Base-by-base conservation (phyloP, 2,329 filamentous ascomycete species). In the Myriosclerotinia scirpicola region DNA sequence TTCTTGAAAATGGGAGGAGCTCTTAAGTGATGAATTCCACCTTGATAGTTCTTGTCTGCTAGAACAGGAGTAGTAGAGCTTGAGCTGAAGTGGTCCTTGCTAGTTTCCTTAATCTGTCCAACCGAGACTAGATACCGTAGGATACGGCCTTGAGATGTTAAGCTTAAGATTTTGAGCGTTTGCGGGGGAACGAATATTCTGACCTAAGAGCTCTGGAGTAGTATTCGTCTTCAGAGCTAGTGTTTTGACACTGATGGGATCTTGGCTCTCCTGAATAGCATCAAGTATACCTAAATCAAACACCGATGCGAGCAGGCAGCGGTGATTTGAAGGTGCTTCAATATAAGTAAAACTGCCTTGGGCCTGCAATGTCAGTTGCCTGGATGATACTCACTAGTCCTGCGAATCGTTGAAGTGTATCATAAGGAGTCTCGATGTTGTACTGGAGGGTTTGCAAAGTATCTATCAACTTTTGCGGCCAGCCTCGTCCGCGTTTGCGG, bases 121-220 rank as follows among this genome's bases (percentile, higher is more conserved):
- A 75, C 75, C 1, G 78, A 71, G 17, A 74, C 74, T 42, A 77
- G 71, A 54, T 74, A 75, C 44, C 77, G 74, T 8, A 79, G 67
- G 15, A 79, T 67, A 50, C 77, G 76, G 26, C 26, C 26, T 26
- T 26, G 26, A 26, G 26, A 26, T 26, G 26, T 26, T 26, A 26
- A 26, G 26, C 26, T 26, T 26, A 26, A 26, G 26, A 26, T 26
- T 26, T 26, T 26, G 26, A 26, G 26, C 26, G 26, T 26, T 26
- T 26, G 26, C 26, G 26, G 26, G 26, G 26, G 26, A 26, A 26
- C 26, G 26, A 26, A 26, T 26, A 26, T 26, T 26, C 26, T 26
- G 2, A 36, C 72, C 59, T 59, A 73, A 62, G 20, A 79, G 71
- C 34, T 64, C 68, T 5, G 73, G 74, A 5, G 76, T 70, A 11